Evolutionary conservation across 257 asterid species (phyloP), one percentile per base, ranked within the genome.

Genomic region (Capsicum baccatum): DNA sequence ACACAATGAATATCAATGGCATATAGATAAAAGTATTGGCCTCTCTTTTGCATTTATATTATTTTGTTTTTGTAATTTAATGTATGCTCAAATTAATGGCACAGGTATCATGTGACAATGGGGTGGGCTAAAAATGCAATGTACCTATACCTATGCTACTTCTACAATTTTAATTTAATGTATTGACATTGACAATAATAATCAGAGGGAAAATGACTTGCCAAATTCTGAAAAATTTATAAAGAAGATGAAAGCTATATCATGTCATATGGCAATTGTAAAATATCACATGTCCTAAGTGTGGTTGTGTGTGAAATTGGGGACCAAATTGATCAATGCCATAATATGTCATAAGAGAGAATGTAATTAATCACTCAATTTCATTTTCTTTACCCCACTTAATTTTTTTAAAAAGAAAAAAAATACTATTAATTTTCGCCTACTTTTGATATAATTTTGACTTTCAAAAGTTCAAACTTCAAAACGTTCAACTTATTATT

Each of bases 221-320:
- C 82, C 83, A 39, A 39, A 86, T 84, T 86, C 84, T 35, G 86
- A 86, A 84, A 83, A 81, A 84, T 64, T 64, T 85, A 80, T 47
- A 83, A 21, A 55, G 85, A 58, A 15, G 42, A 63, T 80, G 68
- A 74, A 48, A 62, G 62, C 52, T 82, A 54, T 83, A 63, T 59
- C 70, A 50, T 70, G 69, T 8, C 82, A 71, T 83, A 83, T 80
- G 83, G 63, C 82, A 86, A 88, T 85, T 68, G 76, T 87, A 39
- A 88, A 63, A 62, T 60, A 81, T 84, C 91, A 88, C 91, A 86
- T 88, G 91, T 76, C 85, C 85, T 78, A 82, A 86, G 87, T 83
- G 89, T 84, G 87, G 84, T 19, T 81, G 87, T 84, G 78, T 56
- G 78, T 57, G 50, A 44, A 54, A 84, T n/a, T 62, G 84, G 90